A percentile compares a stretch with the other conserved stretches of the same genome.
phyloP scores from a whole-genome alignment of 1,284 basidiomycete genomes.

The Rhodotorula mucilaginosa region DNA sequence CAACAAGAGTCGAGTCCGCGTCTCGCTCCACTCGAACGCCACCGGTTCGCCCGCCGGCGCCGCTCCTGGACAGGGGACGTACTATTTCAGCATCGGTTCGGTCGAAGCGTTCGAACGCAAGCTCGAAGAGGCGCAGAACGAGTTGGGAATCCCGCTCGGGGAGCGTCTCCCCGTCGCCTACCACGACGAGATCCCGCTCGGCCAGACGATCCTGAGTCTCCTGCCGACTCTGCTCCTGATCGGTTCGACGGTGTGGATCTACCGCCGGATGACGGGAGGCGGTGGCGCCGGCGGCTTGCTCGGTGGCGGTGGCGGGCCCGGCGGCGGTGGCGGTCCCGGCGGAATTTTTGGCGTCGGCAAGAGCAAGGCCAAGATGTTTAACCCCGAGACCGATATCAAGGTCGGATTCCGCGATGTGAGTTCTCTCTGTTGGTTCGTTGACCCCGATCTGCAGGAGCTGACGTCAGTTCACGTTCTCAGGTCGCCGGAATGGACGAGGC shows the following conservation, averaged over 20 bases:
- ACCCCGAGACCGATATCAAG: slow-evolving; percentile 83
- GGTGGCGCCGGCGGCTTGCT: slow-evolving; percentile 51
- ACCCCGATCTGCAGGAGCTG: background rate
- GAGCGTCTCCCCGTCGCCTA: slow-evolving; percentile 97
- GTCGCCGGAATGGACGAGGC: slow-evolving; percentile 99
- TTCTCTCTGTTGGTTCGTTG: too few species aligned
- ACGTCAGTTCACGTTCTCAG: slow-evolving; percentile 44
- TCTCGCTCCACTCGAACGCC: slow-evolving; percentile 82
- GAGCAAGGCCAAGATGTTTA: slow-evolving; percentile 91
- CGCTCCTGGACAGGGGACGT: slow-evolving; percentile 48
- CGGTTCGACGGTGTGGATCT: slow-evolving; percentile 87
- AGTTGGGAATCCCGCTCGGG: slow-evolving; percentile 83
- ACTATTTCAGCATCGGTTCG: slow-evolving; percentile 96
- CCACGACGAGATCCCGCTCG: slow-evolving; percentile 85
- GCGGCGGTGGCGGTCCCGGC: slow-evolving; percentile 63
- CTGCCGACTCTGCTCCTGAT: slow-evolving; percentile 89
- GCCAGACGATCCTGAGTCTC: slow-evolving; percentile 82
- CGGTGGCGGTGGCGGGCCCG: slow-evolving; percentile 50
- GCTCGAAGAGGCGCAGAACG: slow-evolving; percentile 87
- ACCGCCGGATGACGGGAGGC: slow-evolving; percentile 62
- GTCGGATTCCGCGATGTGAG: slow-evolving; percentile 78
- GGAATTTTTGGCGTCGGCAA: slow-evolving; percentile 98
- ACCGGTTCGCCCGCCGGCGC: slow-evolving; percentile 48
- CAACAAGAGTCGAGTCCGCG: slow-evolving; percentile 83
- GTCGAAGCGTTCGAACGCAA: slow-evolving; percentile 95